Evolutionary conservation across 2,329 filamentous ascomycete species (phyloP), one percentile per base, ranked within the genome.

Genomic region (Fusarium austroafricanum): DNA sequence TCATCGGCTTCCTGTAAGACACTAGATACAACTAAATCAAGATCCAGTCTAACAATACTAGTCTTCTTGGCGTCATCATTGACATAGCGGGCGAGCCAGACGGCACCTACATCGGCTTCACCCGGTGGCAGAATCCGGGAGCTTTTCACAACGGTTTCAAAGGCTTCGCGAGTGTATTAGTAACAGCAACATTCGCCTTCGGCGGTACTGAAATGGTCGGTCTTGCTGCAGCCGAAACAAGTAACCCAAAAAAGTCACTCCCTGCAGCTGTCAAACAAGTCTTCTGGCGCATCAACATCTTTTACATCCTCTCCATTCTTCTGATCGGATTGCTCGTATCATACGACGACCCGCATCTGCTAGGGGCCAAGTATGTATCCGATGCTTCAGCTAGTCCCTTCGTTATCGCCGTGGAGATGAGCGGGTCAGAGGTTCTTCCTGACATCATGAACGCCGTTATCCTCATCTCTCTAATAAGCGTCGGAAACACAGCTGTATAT

Each of bases 381-480:
- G 87, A 93, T 75, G 87, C 90, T n/a, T 87, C 88, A 18, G 91
- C 93, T 2, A 96, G 93, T 5, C 94, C 94, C 2, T 97, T 97
- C 76, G 94, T 97, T 71, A 96, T 97, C 71, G 92, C 94, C 61
- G 96, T 97, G 73, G 83, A 91, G 69, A 91, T 93, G 65, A 93
- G 93, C 5, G 90, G 92, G 15, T 96, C 97, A 71, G 81, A 86
- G 31, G 88, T 90, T 3, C 86, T 97, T 6, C 92, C 93, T 1
- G 94, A 91, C 1, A 86, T 97, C 45, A 96, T 97, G 91, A 97
- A 97, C 78, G 89, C 88, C n/a, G 93, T 97, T 61, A 97, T 97
- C 76, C 89, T 97, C 72, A 88, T 97, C 65, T 91, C 94, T n/a
- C 92, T 97, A 20, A 83, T 97, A 20, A 96, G 93, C 1, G 94